phyloP scores from a whole-genome alignment of 2,329 filamentous ascomycete genomes.

The Exophiala sideris region DNA sequence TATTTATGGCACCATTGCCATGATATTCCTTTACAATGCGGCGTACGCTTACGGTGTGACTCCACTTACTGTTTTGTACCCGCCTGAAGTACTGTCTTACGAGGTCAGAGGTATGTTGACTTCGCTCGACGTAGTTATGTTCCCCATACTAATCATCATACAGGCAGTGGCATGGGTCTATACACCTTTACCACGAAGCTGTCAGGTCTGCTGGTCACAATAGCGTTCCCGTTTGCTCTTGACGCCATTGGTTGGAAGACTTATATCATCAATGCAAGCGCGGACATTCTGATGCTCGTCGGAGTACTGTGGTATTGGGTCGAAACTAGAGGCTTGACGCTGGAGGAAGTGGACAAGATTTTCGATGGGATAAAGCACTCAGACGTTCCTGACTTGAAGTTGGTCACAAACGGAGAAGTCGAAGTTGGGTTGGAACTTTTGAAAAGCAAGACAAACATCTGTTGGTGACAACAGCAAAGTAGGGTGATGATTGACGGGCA shows the following conservation, averaged over 20 bases:
- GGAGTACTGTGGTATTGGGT: conserved; percentile 26
- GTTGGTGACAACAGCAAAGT: not conserved
- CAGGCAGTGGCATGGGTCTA: conserved; percentile 1
- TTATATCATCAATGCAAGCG: conserved; percentile 48
- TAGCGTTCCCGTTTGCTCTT: conserved; percentile 44
- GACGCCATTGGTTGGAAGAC: conserved; percentile 45
- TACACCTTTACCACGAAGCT: conserved; percentile 1
- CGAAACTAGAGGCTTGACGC: conserved; percentile 29
- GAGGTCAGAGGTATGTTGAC: conserved; percentile 32
- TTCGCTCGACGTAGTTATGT: conserved; percentile 18
- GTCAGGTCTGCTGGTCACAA: conserved; percentile 37
- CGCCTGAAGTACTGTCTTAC: conserved; percentile 34
- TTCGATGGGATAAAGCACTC: conserved; percentile 26
- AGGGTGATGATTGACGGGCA: not conserved
- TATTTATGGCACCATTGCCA: conserved; percentile 41
- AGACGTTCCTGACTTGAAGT: conserved; percentile 14
- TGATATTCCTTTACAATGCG: conserved; percentile 37
- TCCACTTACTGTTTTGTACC: conserved; percentile 36
- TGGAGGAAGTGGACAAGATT: conserved; percentile 30
- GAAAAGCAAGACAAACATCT: not conserved
- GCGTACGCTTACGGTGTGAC: conserved; percentile 36
- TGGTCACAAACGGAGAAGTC: conserved; percentile 6
- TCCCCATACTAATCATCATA: conserved; percentile 28
- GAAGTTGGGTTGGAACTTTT: conserved; percentile 9
- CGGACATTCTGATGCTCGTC: conserved; percentile 40